Conservation (phyloP, 2,329 filamentous ascomycete species). For the Hyphodiscus sp. region DNA sequence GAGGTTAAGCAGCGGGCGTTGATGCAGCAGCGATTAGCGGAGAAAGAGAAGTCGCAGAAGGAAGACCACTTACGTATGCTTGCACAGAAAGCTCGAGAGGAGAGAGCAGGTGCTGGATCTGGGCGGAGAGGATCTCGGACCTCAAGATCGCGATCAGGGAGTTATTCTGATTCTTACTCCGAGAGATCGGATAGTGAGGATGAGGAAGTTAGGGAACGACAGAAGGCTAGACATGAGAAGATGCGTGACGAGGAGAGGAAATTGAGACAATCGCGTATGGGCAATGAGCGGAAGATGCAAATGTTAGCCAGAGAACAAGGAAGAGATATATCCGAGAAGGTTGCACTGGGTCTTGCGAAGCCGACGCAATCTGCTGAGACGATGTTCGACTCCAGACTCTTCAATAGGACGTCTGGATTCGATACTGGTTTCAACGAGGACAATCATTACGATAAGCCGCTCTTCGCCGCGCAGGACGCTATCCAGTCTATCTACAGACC, state of each 20-base stretch:
- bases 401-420: conserved; percentile 91
- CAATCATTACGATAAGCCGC: conserved; percentile 91
- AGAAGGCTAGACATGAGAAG: conserved; percentile 70
- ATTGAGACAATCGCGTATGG: conserved; percentile 90
- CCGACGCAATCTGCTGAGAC: conserved; percentile 86
- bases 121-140: conserved; percentile 36
- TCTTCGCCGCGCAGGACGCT: conserved; percentile 93
- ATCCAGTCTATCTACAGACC: conserved; percentile 92
- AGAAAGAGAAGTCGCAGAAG: conserved; percentile 93
- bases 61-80: conserved; percentile 85
- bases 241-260: conserved; percentile 82
- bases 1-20: conserved; percentile 86
- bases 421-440: conserved; percentile 94
- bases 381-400: conserved; percentile 95
- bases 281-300: conserved; percentile 82
- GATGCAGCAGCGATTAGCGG: conserved; percentile 93
- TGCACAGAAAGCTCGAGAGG: conserved; percentile 86
- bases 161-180: conserved; percentile 47
- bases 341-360: conserved; percentile 89
- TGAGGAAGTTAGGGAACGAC: conserved; percentile 66
- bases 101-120: conserved; percentile 52
- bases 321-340: conserved; percentile 94
- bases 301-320: conserved; percentile 93
- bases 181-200: conserved; percentile 42
- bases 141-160: conserved; percentile 37